A percentile compares a stretch with the other conserved stretches of the same genome.
phyloP scores from a whole-genome alignment of 192 early-diverging fungal species.

The Funneliformis geosporum region DNA sequence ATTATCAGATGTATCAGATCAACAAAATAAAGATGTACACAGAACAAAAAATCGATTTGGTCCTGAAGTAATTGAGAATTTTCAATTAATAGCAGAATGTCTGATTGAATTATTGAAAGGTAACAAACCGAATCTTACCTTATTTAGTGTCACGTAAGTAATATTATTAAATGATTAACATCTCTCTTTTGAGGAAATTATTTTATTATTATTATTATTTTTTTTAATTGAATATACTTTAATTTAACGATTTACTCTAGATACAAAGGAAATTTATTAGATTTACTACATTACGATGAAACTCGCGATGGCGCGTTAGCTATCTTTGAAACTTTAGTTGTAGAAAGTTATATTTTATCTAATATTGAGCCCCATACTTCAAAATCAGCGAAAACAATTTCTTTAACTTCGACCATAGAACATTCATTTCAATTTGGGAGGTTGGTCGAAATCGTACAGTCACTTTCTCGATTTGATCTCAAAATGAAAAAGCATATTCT shows the following conservation, averaged over 20 bases:
- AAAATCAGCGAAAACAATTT: slow-evolving; percentile 11
- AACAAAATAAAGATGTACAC: slow-evolving; percentile 25
- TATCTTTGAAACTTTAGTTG: slow-evolving; percentile 52
- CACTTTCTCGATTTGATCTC: slow-evolving; percentile 52
- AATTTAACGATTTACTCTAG: slow-evolving; percentile 22
- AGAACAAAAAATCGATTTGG: slow-evolving; percentile 42
- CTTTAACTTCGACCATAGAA: slow-evolving; percentile 33
- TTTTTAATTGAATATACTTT: background rate
- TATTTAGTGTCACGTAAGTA: slow-evolving; percentile 54
- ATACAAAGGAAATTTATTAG: slow-evolving; percentile 56
- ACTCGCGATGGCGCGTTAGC: slow-evolving; percentile 52
- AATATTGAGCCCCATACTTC: slow-evolving; percentile 25
- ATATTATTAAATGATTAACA: background rate
- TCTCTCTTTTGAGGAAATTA: background rate
- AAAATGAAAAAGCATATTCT: slow-evolving; percentile 60
- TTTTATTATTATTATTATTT: no score
- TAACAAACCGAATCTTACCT: slow-evolving; percentile 44
- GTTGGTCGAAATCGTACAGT: slow-evolving; percentile 62
- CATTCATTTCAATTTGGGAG: slow-evolving; percentile 53
- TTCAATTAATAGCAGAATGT: slow-evolving; percentile 53
- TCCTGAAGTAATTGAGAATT: slow-evolving; percentile 52
- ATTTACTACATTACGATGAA: slow-evolving; percentile 55
- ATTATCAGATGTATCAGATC: slow-evolving; percentile 37
- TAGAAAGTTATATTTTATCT: slow-evolving; percentile 41
- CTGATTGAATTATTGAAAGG: slow-evolving; percentile 48